Percentiles rank a stretch among this genome's conserved stretches.
Evolutionary conservation across 1,284 basidiomycete genomes (phyloP).

Genomic region (Heimioporus retisporus): DNA sequence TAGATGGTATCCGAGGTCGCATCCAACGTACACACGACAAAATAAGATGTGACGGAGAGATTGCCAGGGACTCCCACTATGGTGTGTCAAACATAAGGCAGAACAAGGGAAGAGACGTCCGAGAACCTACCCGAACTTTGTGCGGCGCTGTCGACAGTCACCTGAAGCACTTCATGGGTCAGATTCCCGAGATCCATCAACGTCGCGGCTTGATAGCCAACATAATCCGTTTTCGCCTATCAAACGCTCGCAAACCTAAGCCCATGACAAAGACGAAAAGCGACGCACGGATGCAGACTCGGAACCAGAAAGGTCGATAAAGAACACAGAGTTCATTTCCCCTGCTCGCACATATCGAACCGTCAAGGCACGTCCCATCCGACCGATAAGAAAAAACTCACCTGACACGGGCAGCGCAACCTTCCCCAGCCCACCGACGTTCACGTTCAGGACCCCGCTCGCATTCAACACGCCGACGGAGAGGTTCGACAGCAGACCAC

Average conservation of each 20-base stretch:
- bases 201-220: constrained; percentile 6
- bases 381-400: neutral
- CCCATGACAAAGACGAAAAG: too few relatives aligned
- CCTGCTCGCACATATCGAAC: neutral
- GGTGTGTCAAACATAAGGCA: neutral
- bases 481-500: constrained; percentile 20
- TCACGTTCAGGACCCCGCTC: neutral
- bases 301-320: neutral
- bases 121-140: neutral
- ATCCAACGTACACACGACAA: constrained; percentile 15
- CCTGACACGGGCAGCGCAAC: neutral
- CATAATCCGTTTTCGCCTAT: neutral
- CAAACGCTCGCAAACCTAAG: too few relatives aligned
- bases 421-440: constrained; percentile 17
- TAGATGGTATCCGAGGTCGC: neutral
- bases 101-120: neutral
- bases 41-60: constrained; percentile 10
- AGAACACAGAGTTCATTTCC: neutral
- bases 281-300: too few relatives aligned
- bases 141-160: neutral
- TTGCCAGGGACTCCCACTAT: neutral
- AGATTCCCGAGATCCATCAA: constrained; percentile 13
- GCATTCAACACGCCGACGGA: constrained; percentile 3
- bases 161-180: neutral
- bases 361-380: neutral